phyloP scores from a whole-genome alignment of 768 basidiomycete genomes.

The Lactifluus volemus region DNA sequence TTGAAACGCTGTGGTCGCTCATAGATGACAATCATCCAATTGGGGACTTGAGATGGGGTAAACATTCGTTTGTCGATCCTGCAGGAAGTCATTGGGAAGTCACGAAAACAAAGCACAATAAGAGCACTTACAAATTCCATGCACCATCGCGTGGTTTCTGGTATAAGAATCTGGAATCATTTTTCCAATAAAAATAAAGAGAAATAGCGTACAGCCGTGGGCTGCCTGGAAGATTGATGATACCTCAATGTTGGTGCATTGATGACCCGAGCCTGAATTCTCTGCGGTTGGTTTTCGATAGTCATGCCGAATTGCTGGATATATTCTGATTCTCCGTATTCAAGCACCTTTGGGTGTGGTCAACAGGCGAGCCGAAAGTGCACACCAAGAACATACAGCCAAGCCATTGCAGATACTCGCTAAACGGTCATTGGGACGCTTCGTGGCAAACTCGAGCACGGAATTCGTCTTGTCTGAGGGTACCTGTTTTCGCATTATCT shows the following conservation, averaged over 20 bases:
- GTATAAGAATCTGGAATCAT: not conserved
- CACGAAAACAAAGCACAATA: too few relatives aligned
- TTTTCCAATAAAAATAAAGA: not conserved
- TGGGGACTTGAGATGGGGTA: conserved; percentile 40
- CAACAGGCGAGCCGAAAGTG: not conserved
- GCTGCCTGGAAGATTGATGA: conserved; percentile 45
- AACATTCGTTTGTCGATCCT: conserved; percentile 71
- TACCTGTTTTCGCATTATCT: conserved; percentile 65
- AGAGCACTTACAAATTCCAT: conserved; percentile 61
- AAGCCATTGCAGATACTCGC: conserved; percentile 46
- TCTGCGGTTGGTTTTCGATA: conserved; percentile 47
- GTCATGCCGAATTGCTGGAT: conserved; percentile 60
- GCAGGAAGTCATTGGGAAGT: not conserved
- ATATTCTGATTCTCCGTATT: conserved; percentile 41
- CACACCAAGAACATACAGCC: conserved; percentile 28
- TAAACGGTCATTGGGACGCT: conserved; percentile 50
- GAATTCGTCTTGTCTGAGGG: conserved; percentile 56
- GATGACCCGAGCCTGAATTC: conserved; percentile 53
- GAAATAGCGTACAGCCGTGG: conserved; percentile 43
- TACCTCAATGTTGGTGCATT: conserved; percentile 59
- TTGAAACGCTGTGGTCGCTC: conserved; percentile 54
- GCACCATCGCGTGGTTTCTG: conserved; percentile 57
- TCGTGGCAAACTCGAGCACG: conserved; percentile 60
- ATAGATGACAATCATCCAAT: conserved; percentile 61
- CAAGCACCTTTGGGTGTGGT: conserved; percentile 37